These are phyloP conservation scores for Aureobasidium sp. DNA, from an alignment of 2,329 filamentous ascomycete species.

Conservation along the genomic window DNA sequence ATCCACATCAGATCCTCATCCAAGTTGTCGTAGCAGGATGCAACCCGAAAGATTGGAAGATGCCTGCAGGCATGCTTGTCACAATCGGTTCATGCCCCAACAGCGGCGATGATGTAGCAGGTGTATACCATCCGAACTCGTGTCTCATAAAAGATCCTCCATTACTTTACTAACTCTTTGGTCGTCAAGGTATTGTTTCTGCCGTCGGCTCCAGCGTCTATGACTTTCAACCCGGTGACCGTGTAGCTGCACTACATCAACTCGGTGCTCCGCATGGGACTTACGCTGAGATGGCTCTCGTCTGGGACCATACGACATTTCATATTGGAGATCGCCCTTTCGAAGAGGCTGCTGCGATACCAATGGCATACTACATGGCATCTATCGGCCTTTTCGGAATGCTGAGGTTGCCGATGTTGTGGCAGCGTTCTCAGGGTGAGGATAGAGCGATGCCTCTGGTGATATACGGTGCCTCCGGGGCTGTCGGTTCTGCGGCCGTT, in stretches of 20 bases:
- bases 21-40: slow-evolving; percentile 11
- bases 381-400: slow-evolving; percentile 42
- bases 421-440: slow-evolving; percentile 35
- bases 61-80: slow-evolving; percentile 11
- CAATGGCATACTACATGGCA: slow-evolving; percentile 47
- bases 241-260: slow-evolving; percentile 27
- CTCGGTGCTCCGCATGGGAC: slow-evolving; percentile 28
- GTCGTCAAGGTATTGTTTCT: slow-evolving; percentile 12
- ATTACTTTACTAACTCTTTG: neutral
- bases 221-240: slow-evolving; percentile 17
- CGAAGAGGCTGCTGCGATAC: slow-evolving; percentile 46
- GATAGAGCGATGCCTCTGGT: slow-evolving; percentile 35
- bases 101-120: neutral
- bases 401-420: slow-evolving; percentile 43
- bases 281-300: slow-evolving; percentile 37
- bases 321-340: slow-evolving; percentile 30
- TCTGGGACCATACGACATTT: slow-evolving; percentile 34
- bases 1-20: slow-evolving; percentile 8
- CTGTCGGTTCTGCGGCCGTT: neutral
- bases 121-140: neutral
- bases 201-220: slow-evolving; percentile 16
- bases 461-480: neutral
- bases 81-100: neutral
- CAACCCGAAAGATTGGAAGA: slow-evolving; percentile 16
- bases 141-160: neutral